These are phyloP conservation scores for Trichoderma afroharzianum DNA, from an alignment of 2,329 filamentous ascomycete genomes.

Conservation along the genomic window DNA sequence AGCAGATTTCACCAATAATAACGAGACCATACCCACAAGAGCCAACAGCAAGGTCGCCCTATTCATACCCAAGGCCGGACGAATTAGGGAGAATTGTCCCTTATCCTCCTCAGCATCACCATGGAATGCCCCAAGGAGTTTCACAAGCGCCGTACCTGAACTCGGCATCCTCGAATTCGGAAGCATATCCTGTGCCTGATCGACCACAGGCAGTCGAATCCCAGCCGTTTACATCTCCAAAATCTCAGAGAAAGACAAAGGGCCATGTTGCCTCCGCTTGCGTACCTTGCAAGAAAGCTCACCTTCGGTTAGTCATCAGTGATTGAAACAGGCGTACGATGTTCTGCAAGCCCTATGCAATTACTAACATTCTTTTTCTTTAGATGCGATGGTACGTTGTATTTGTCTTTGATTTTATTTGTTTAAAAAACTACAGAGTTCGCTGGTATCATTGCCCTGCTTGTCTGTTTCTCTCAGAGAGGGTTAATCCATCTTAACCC, in stretches of 20 bases:
- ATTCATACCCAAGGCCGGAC: constrained; percentile 27
- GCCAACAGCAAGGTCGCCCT: constrained; percentile 22
- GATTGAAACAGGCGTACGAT: not conserved
- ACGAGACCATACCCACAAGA: constrained; percentile 30
- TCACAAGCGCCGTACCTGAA: constrained; percentile 24
- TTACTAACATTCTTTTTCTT: not conserved
- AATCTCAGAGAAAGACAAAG: constrained; percentile 65
- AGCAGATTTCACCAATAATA: constrained; percentile 22
- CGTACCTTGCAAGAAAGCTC: constrained; percentile 80
- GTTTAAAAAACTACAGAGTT: not conserved
- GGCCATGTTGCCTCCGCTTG: constrained; percentile 82
- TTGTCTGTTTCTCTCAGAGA: not conserved
- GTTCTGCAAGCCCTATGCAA: not conserved
- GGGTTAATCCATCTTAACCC: no score
- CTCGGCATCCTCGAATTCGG: constrained; percentile 20
- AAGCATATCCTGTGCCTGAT: constrained; percentile 25
- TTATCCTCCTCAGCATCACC: constrained; percentile 25
- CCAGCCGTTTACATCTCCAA: constrained; percentile 51
- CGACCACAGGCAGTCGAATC: constrained; percentile 42
- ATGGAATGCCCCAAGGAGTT: constrained; percentile 7
- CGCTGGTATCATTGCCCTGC: not conserved
- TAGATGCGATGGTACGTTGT: constrained; percentile 62
- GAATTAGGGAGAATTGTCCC: constrained; percentile 24
- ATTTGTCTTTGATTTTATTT: not conserved
- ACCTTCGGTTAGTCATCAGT: constrained; percentile 56